Evolutionary conservation across 2,329 filamentous ascomycete genomes (phyloP).

Genomic region (Onygenales sp.): DNA sequence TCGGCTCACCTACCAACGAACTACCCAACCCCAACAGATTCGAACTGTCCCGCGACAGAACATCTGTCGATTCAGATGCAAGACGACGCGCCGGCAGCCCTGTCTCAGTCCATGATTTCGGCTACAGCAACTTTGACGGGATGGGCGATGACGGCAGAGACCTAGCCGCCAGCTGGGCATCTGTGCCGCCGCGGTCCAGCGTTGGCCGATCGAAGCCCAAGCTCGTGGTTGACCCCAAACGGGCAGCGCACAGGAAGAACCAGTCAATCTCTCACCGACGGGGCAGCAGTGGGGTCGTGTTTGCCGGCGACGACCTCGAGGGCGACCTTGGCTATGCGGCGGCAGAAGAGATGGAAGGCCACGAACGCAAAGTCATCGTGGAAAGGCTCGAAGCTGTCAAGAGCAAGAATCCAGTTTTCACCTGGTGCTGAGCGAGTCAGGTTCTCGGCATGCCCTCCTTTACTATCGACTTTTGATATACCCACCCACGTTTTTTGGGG

Average conservation of each 20-base stretch:
- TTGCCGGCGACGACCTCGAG: constrained; percentile 68
- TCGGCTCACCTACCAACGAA: constrained; percentile 47
- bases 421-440: constrained; percentile 65
- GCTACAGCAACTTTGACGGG: constrained; percentile 22
- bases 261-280: constrained; percentile 33
- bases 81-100: constrained; percentile 23
- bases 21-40: constrained; percentile 69
- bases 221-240: constrained; percentile 8
- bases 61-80: constrained; percentile 26
- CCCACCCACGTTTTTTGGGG: not conserved
- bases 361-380: constrained; percentile 88
- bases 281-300: constrained; percentile 33
- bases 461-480: not conserved
- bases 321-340: constrained; percentile 92
- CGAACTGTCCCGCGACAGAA: constrained; percentile 46
- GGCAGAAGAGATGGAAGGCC: constrained; percentile 86
- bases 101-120: constrained; percentile 22
- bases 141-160: constrained; percentile 22
- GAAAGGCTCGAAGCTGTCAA: constrained; percentile 94
- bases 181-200: constrained; percentile 25
- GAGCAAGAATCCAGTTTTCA: constrained; percentile 90
- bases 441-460: no score
- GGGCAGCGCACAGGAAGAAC: constrained; percentile 17
- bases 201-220: constrained; percentile 16
- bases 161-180: constrained; percentile 28